These are phyloP conservation scores for Eucalyptus pauciflora DNA, from an alignment of 345 rosid genomes.

Conservation along the genomic window DNA sequence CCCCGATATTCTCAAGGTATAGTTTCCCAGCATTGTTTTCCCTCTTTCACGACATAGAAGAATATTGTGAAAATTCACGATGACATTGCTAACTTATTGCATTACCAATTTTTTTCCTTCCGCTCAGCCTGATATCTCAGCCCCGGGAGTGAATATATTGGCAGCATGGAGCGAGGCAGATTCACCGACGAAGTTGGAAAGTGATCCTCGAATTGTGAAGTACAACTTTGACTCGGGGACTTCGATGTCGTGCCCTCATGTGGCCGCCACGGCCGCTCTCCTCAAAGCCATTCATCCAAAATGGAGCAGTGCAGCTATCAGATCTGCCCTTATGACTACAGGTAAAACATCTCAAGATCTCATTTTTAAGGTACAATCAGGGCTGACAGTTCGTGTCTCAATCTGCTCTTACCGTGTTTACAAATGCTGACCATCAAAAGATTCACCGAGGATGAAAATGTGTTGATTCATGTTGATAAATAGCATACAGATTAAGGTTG, in stretches of 20 bases:
- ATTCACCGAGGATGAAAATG: neutral
- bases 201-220: conserved; percentile 28
- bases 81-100: neutral
- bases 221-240: conserved; percentile 59
- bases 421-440: neutral
- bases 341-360: conserved; percentile 2
- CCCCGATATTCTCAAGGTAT: conserved; percentile 65
- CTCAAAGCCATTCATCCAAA: conserved; percentile 61
- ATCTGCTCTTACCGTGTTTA: neutral
- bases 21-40: neutral
- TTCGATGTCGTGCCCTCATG: conserved; percentile 95
- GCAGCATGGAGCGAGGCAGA: conserved; percentile 78
- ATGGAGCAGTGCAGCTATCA: conserved; percentile 84
- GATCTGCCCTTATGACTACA: conserved; percentile 70
- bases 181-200: conserved; percentile 25
- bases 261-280: conserved; percentile 62
- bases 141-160: conserved; percentile 64
- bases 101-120: neutral
- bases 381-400: neutral
- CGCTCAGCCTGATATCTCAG: conserved; percentile 70
- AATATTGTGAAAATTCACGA: neutral
- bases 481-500: neutral
- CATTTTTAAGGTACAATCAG: neutral
- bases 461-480: neutral
- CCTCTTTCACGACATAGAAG: neutral